Conservation (phyloP, 495 filamentous ascomycete species). For the Lichina pygmaea region DNA sequence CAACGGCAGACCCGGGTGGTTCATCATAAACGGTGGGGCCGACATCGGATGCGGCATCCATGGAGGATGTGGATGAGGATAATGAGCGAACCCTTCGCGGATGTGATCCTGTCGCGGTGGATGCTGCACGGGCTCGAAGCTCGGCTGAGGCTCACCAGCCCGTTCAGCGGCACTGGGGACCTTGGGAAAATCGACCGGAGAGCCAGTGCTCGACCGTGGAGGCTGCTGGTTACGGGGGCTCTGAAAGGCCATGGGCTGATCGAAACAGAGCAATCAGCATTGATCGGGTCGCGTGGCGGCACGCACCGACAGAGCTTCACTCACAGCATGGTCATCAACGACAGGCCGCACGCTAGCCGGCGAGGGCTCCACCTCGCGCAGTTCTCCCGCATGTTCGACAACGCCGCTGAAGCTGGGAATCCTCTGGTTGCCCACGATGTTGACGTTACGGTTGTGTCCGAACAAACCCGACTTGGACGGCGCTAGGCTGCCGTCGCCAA, state of each 20-base stretch:
- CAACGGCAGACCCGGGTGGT: background rate
- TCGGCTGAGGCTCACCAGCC: no score
- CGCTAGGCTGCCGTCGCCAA: background rate
- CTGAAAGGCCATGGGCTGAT: no score
- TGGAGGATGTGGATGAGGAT: no score
- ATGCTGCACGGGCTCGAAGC: background rate
- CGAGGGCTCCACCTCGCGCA: background rate
- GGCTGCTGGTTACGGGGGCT: no score
- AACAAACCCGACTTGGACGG: background rate
- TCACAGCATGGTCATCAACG: background rate
- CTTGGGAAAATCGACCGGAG: no score
- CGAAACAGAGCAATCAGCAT: background rate
- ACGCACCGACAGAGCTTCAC: background rate
- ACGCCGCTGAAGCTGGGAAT: background rate
- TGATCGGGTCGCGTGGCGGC: background rate
- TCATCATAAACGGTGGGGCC: background rate
- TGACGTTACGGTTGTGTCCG: background rate
- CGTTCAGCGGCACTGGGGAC: no score
- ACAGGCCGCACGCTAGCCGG: background rate
- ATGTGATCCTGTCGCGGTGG: background rate
- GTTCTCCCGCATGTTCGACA: background rate
- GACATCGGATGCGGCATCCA: no score
- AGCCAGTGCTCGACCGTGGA: no score
- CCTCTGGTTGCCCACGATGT: background rate
- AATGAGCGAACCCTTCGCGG: background rate